A percentile compares a stretch with the other conserved stretches of the same genome.
Conservation (phyloP, 495 filamentous ascomycete genomes). For the Penicillium ochrochloron region DNA sequence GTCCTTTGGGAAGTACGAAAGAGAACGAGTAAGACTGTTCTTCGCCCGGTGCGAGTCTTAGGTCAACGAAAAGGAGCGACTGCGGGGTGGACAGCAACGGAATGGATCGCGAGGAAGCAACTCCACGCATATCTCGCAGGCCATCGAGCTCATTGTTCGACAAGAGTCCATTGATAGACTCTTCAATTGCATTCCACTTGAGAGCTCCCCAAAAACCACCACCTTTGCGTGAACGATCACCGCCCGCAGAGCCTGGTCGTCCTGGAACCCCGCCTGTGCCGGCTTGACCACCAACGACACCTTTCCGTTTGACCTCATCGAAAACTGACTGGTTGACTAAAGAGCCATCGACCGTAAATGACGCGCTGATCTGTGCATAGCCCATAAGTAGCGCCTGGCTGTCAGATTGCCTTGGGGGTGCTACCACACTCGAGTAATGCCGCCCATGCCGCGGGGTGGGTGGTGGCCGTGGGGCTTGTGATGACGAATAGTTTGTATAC, state of each 20-base stretch:
- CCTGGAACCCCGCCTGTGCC: constrained; percentile 71
- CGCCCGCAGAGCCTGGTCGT: constrained; percentile 27
- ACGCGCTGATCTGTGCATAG: constrained; percentile 92
- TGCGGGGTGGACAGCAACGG: constrained; percentile 94
- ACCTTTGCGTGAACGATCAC: constrained; percentile 71
- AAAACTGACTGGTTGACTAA: constrained; percentile 87
- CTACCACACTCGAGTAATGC: constrained; percentile 61
- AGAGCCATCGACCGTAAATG: constrained; percentile 89
- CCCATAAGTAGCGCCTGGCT: constrained; percentile 94
- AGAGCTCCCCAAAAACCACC: constrained; percentile 83
- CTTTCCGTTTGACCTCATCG: constrained; percentile 94
- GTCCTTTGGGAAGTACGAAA: constrained; percentile 80
- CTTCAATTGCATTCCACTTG: constrained; percentile 87
- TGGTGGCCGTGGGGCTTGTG: constrained; percentile 44
- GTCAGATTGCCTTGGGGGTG: constrained; percentile 49
- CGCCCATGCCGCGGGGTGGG: constrained; percentile 60
- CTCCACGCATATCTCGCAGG: constrained; percentile 90
- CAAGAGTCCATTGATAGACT: constrained; percentile 83
- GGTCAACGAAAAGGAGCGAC: constrained; percentile 93
- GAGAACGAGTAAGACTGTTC: constrained; percentile 84
- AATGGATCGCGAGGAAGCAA: constrained; percentile 77
- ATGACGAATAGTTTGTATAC: constrained; percentile 71
- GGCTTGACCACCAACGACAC: constrained; percentile 80
- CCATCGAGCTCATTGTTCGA: constrained; percentile 86
- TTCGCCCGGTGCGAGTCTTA: constrained; percentile 85